Conservation (phyloP, 2,329 filamentous ascomycete genomes). For the Drechslera avenae region DNA sequence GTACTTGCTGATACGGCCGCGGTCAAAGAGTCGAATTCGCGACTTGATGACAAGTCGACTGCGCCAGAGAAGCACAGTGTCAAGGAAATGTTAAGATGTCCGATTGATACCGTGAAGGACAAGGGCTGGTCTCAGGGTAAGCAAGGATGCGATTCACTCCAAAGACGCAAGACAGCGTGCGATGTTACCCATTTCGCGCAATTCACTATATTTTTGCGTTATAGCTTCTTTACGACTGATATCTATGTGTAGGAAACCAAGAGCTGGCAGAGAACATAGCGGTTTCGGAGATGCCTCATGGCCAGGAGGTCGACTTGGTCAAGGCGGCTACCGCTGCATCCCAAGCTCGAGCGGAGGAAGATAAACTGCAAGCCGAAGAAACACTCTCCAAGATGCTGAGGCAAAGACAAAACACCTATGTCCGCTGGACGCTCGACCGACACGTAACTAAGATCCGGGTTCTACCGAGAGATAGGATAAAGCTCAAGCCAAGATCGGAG, state of each 20-base stretch:
- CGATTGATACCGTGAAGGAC: constrained; percentile 30
- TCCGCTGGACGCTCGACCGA: constrained; percentile 46
- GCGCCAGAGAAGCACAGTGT: constrained; percentile 27
- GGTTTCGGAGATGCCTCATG: constrained; percentile 53
- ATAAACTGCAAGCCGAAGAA: constrained; percentile 23
- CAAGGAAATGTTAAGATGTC: constrained; percentile 33
- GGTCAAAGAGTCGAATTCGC: constrained; percentile 21
- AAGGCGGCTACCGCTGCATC: constrained; percentile 37
- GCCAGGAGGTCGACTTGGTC: constrained; percentile 46
- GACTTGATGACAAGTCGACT: constrained; percentile 21
- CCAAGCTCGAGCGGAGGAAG: constrained; percentile 15
- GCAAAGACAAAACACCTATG: constrained; percentile 40
- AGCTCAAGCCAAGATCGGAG: constrained; percentile 23
- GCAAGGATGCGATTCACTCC: background rate
- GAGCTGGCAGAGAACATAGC: constrained; percentile 36
- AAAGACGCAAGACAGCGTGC: too few species aligned
- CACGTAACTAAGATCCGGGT: constrained; percentile 44
- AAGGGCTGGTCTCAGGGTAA: constrained; percentile 28
- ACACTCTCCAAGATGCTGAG: constrained; percentile 28
- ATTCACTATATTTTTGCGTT: background rate
- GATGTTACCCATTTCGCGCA: too few species aligned
- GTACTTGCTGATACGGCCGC: constrained; percentile 23
- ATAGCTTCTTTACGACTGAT: background rate
- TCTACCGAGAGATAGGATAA: constrained; percentile 28
- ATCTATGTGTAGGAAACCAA: constrained; percentile 10